Base-by-base conservation (phyloP, 306 rosid species). In the Quercus rubra region DNA sequence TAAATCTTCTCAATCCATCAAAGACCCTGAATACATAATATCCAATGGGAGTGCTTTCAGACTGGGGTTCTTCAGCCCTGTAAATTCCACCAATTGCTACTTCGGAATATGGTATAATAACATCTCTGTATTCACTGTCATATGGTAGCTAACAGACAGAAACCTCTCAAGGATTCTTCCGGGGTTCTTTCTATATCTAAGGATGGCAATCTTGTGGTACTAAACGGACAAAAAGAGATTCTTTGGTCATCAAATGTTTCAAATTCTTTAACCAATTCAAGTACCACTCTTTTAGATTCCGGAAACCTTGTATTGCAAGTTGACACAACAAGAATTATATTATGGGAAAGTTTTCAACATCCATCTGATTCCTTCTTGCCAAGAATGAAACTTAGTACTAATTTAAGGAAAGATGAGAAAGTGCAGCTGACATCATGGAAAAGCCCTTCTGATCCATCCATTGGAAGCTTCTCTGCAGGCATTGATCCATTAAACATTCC, bases 261-360 rank as follows among this genome's bases (percentile, higher is more conserved):
- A 46, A 46, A 46, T 12, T 46, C 17, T 12, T 4, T 46, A 9
- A 12, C 15, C 54, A 46, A 1, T 46, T 46, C 54, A 46, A 46
- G 54, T 46, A 17, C 54, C 13, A 10, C 3, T 2, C 15, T 46
- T 46, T 11, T 12, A 4, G 54, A 46, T 46, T 46, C 62, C 1
- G 70, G 83, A n/a, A 74, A 83, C 51, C 73, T 83, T 31, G 71
- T 78, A 15, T 73, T 83, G 70, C 33, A 74, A 78, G 70, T 46
- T 58, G 5, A 31, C 5, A 1, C 61, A 14, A 63, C 62, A 2
- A 38, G 78, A 10, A 0, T 71, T 2, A 20, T 46, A 46, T 46
- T 71, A 51, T 79, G 86, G 86, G 67, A 79, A 55, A 83, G 81
- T 63, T 83, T 46, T 83, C 68, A 62, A 63, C 10, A 79, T 74